Conservation (phyloP, 257 asterid genomes). For the Solanum sejunctum region DNA sequence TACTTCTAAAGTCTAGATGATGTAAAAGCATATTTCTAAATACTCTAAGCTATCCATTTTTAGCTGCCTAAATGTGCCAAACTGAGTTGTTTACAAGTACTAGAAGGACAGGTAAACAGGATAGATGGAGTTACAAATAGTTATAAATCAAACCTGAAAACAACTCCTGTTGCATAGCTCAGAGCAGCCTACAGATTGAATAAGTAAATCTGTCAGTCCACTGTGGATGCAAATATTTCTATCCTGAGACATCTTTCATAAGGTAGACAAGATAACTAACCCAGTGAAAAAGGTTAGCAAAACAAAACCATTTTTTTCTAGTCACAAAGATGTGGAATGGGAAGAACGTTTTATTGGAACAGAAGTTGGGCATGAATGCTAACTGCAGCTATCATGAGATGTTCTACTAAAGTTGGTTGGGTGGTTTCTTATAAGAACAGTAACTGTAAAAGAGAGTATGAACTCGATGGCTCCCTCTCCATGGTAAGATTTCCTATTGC, state of each 20-base stretch:
- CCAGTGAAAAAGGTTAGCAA: neutral
- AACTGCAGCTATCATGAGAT: neutral
- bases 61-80: neutral
- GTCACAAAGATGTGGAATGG: neutral
- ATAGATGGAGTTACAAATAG: neutral
- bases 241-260: neutral
- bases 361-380: neutral
- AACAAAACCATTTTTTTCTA: neutral
- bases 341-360: neutral
- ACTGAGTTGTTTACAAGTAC: neutral
- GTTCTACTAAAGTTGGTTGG: neutral
- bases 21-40: neutral
- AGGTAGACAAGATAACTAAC: neutral
- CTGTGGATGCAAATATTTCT: neutral
- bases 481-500: neutral
- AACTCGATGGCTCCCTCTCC: neutral
- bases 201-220: slow-evolving; percentile 3
- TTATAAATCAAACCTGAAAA: slow-evolving; percentile 18
- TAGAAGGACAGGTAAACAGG: neutral
- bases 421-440: neutral
- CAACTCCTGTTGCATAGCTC: slow-evolving; percentile 28
- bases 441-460: neutral
- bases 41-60: neutral
- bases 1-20: neutral
- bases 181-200: slow-evolving; percentile 21